phyloP scores from a whole-genome alignment of 129 eudicot species.

The Flaveria linearis region DNA sequence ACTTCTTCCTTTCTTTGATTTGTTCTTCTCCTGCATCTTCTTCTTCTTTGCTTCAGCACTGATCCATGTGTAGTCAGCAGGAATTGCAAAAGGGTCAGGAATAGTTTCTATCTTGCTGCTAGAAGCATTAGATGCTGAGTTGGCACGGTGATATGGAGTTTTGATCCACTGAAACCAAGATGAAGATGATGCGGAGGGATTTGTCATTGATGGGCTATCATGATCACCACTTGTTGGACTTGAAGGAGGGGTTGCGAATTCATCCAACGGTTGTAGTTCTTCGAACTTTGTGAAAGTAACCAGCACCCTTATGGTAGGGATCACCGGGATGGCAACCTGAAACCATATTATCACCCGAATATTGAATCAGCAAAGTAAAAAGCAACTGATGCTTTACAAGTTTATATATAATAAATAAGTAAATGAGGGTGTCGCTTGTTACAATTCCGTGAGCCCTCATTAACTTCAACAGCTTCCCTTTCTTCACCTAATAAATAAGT shows the following conservation, averaged over 20 bases:
- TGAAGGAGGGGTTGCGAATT: slow-evolving; percentile 92
- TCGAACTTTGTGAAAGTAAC: slow-evolving; percentile 94
- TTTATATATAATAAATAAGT: too few relatives aligned
- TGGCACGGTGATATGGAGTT: slow-evolving; percentile 65
- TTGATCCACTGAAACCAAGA: slow-evolving; percentile 98
- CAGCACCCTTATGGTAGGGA: slow-evolving; percentile 86
- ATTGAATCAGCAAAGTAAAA: slow-evolving; percentile 6
- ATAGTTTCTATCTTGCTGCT: slow-evolving; percentile 62
- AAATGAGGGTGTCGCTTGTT: too few relatives aligned
- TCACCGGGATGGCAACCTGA: slow-evolving; percentile 92
- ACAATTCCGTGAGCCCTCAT: too few relatives aligned
- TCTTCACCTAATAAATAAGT: too few relatives aligned
- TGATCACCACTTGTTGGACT: slow-evolving; percentile 66
- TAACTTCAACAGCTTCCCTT: too few relatives aligned
- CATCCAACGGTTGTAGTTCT: slow-evolving; percentile 81
- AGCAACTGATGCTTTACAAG: slow-evolving; percentile 3
- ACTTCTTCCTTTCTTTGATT: slow-evolving; percentile 65
- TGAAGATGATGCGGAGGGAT: slow-evolving; percentile 44
- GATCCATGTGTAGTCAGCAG: slow-evolving; percentile 79
- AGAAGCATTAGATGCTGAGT: slow-evolving; percentile 50
- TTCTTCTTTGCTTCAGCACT: slow-evolving; percentile 89
- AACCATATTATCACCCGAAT: slow-evolving; percentile 11
- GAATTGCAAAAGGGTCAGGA: slow-evolving; percentile 81
- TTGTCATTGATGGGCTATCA: slow-evolving; percentile 52
- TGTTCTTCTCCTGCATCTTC: slow-evolving; percentile 90